phyloP scores from a whole-genome alignment of 2,329 filamentous ascomycete species.

The Coniochaeta sp. region DNA sequence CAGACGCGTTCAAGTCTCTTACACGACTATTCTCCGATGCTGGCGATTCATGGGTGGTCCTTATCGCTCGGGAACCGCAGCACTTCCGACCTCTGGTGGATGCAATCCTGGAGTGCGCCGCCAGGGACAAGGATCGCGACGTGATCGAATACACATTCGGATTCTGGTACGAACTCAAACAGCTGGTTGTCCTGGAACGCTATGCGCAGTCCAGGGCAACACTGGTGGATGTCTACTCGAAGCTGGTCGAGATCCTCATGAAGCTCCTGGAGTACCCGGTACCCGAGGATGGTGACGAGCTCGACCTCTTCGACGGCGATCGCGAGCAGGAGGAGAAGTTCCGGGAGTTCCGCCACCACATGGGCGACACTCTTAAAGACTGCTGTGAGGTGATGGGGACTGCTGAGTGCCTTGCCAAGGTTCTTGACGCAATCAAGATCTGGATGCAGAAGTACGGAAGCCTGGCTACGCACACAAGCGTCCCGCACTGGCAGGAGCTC shows the following conservation, averaged over 20 bases:
- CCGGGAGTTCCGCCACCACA: conserved; percentile 89
- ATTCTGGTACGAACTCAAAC: conserved; percentile 98
- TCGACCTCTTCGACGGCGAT: conserved; percentile 90
- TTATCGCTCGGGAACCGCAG: conserved; percentile 75
- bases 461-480: conserved; percentile 64
- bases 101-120: conserved; percentile 83
- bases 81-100: conserved; percentile 84
- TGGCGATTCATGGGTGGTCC: conserved; percentile 87
- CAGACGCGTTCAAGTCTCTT: conserved; percentile 76
- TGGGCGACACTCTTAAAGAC: conserved; percentile 97
- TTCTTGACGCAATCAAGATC: conserved; percentile 74
- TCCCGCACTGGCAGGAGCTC: conserved; percentile 93
- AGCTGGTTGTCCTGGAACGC: conserved; percentile 84
- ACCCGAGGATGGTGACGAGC: conserved; percentile 64
- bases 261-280: conserved; percentile 82
- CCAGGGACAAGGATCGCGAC: conserved; percentile 80
- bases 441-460: conserved; percentile 82
- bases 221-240: conserved; percentile 75
- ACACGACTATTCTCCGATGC: conserved; percentile 90
- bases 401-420: conserved; percentile 82
- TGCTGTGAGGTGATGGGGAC: conserved; percentile 94
- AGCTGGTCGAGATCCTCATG: conserved; percentile 88
- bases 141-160: conserved; percentile 90
- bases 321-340: conserved; percentile 96
- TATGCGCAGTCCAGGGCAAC: conserved; percentile 77